phyloP scores from a whole-genome alignment of 2,329 filamentous ascomycete species.

The Alternaria arborescens region DNA sequence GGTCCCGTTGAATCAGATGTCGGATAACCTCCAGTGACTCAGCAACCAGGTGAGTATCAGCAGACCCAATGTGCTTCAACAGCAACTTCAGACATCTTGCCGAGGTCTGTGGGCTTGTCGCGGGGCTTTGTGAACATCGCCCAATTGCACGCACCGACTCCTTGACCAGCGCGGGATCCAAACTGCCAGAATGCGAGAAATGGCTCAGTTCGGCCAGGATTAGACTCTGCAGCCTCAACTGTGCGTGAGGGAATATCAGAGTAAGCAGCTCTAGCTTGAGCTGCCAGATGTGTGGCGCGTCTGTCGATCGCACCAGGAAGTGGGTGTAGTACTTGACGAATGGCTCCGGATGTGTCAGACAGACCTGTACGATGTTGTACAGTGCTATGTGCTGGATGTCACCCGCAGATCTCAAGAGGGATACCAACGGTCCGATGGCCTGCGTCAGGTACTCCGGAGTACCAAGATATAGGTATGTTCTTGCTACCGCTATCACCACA shows the following conservation, averaged over 20 bases:
- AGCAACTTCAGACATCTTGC: slow-evolving; percentile 83
- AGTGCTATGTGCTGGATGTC: slow-evolving; percentile 91
- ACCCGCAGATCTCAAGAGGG: slow-evolving; percentile 81
- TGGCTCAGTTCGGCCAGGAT: slow-evolving; percentile 94
- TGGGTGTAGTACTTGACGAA: slow-evolving; percentile 90
- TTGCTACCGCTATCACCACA: slow-evolving; percentile 85
- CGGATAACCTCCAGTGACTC: slow-evolving; percentile 95
- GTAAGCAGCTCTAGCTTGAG: slow-evolving; percentile 92
- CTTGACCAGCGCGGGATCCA: slow-evolving; percentile 79
- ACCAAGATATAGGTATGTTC: slow-evolving; percentile 85
- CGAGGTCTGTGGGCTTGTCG: slow-evolving; percentile 57
- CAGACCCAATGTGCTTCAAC: slow-evolving; percentile 84
- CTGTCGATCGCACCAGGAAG: slow-evolving; percentile 84
- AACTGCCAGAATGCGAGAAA: slow-evolving; percentile 87
- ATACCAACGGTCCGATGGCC: slow-evolving; percentile 84
- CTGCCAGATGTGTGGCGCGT: slow-evolving; percentile 83
- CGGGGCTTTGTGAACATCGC: slow-evolving; percentile 78
- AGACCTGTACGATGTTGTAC: slow-evolving; percentile 95
- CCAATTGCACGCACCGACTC: slow-evolving; percentile 94
- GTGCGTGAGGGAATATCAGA: slow-evolving; percentile 85
- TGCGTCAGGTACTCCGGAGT: slow-evolving; percentile 77
- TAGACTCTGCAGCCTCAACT: slow-evolving; percentile 78
- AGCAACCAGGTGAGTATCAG: slow-evolving; percentile 86
- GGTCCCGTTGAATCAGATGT: slow-evolving; percentile 92
- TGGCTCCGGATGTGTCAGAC: slow-evolving; percentile 74